A percentile compares a stretch with the other conserved stretches of the same genome.
Evolutionary conservation across 352 stramenopile species (phyloP).

Genomic region (Pythium phragmitis): DNA sequence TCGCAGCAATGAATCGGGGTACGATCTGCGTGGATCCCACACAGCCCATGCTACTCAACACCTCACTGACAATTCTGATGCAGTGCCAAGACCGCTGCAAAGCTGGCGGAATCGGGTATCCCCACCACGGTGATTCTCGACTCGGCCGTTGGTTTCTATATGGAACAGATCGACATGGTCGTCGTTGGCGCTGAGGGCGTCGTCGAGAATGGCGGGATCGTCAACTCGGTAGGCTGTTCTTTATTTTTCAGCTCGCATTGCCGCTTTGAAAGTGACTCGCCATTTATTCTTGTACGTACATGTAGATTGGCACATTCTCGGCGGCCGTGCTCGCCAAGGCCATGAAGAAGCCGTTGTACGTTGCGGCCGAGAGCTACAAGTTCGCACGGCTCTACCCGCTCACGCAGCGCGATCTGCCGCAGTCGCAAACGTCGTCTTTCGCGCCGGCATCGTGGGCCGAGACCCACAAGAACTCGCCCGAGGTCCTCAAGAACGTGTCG

Average conservation of each 20-base stretch:
- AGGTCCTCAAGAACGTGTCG: constrained; percentile 57
- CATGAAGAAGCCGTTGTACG: constrained; percentile 97
- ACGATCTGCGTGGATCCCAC: constrained; percentile 19
- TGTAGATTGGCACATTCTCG: constrained; percentile 93
- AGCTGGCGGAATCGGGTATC: constrained; percentile 88
- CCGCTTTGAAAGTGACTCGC: neutral
- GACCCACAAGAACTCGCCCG: constrained; percentile 18
- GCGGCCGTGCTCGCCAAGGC: constrained; percentile 94
- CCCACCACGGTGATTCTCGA: constrained; percentile 95
- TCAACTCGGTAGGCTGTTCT: constrained; percentile 89
- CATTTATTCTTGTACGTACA: neutral
- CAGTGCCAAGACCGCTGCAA: constrained; percentile 68
- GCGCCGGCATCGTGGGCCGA: constrained; percentile 21
- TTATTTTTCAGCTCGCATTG: neutral
- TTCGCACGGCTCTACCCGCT: constrained; percentile 98
- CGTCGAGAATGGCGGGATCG: constrained; percentile 96
- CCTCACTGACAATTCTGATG: neutral
- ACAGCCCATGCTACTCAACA: neutral
- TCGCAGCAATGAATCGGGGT: constrained; percentile 88
- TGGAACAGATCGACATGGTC: constrained; percentile 96
- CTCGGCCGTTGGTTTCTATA: constrained; percentile 94
- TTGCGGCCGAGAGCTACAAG: constrained; percentile 98
- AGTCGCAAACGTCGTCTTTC: constrained; percentile 61
- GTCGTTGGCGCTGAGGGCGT: constrained; percentile 96
- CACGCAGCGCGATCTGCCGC: constrained; percentile 93